Evolutionary conservation across 495 filamentous ascomycete species (phyloP).

Genomic region (Talaromyces liani): DNA sequence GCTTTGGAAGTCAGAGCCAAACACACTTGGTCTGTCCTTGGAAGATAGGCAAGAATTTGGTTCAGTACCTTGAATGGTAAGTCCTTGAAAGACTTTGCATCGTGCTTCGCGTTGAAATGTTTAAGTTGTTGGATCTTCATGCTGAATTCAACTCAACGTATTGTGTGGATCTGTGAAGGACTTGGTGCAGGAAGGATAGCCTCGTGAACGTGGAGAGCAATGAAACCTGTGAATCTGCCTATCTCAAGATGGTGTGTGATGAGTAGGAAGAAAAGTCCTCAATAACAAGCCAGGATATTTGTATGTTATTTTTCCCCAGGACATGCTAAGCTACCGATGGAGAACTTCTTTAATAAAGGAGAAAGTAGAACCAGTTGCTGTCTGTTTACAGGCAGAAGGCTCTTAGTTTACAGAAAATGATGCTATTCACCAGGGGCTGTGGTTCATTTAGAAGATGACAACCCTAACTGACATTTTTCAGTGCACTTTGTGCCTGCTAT

Average conservation of each 20-base stretch:
- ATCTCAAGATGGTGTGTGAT: neutral
- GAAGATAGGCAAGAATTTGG: neutral
- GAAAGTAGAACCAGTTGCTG: neutral
- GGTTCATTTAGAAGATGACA: neutral
- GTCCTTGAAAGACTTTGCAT: neutral
- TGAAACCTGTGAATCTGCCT: neutral
- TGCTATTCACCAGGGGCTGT: neutral
- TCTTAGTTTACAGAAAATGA: neutral
- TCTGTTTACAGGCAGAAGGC: neutral
- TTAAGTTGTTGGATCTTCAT: neutral
- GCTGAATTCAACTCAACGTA: neutral
- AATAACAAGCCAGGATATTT: neutral
- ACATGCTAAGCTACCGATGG: neutral
- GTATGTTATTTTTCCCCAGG: neutral
- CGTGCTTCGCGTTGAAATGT: neutral
- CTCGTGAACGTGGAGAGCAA: neutral
- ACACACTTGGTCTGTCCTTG: neutral
- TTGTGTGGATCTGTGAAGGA: neutral
- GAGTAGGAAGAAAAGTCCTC: neutral
- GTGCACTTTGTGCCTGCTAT: neutral
- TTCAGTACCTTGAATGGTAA: neutral
- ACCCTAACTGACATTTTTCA: neutral
- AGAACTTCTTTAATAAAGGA: neutral
- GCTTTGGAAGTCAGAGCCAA: neutral
- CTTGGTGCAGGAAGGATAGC: neutral